These are phyloP conservation scores for Komagataea norvegica DNA, from an alignment of 1,139 yeast genomes.

Conservation along the genomic window DNA sequence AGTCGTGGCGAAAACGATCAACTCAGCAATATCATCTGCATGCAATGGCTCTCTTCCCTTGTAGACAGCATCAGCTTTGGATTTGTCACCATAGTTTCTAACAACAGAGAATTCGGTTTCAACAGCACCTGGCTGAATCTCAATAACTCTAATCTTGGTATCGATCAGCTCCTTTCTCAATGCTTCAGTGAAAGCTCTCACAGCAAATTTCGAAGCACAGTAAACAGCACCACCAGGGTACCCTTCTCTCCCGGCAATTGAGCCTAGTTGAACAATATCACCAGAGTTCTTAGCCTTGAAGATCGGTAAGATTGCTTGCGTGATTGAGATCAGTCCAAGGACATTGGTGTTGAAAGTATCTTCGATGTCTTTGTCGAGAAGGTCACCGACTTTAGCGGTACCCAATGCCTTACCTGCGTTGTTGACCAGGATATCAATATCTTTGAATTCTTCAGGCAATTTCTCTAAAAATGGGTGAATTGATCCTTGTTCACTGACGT, in stretches of 20 bases:
- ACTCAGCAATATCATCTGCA: conserved; percentile 79
- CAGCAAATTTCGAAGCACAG: conserved; percentile 85
- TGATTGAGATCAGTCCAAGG: conserved; percentile 62
- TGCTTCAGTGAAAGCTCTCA: conserved; percentile 69
- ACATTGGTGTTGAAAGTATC: conserved; percentile 73
- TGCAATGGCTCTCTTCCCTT: conserved; percentile 66
- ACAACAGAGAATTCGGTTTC: conserved; percentile 82
- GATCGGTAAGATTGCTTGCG: conserved; percentile 60
- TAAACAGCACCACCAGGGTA: conserved; percentile 85
- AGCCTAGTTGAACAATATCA: conserved; percentile 78
- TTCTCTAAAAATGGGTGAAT: conserved; percentile 48
- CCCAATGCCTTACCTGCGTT: conserved; percentile 85
- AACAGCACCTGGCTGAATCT: conserved; percentile 84
- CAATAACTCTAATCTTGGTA: conserved; percentile 73
- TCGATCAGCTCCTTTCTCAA: conserved; percentile 73
- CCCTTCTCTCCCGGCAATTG: conserved; percentile 84
- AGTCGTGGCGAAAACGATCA: conserved; percentile 66
- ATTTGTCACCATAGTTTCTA: conserved; percentile 67
- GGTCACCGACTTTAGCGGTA: conserved; percentile 55
- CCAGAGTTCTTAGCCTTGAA: conserved; percentile 56
- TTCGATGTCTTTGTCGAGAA: conserved; percentile 49
- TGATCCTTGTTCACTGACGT: conserved; percentile 49
- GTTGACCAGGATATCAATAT: conserved; percentile 65
- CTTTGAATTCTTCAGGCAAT: conserved; percentile 50
- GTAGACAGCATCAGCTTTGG: conserved; percentile 68